phyloP scores from a whole-genome alignment of 805 yeast genomes.

The Saturnispora sanitii region DNA sequence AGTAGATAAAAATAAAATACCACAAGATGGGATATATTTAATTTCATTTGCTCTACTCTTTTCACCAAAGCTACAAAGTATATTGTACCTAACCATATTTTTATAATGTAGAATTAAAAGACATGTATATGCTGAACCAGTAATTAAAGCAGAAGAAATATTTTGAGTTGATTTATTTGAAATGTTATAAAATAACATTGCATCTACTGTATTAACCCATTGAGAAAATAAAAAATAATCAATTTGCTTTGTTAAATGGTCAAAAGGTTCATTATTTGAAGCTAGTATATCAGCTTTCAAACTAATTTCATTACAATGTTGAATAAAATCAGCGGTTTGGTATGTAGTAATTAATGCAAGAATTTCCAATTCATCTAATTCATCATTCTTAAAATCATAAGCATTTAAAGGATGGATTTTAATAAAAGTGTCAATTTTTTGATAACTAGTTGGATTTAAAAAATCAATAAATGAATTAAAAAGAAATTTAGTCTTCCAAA shows the following conservation, averaged over 20 bases:
- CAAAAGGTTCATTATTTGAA: slow-evolving; percentile 7
- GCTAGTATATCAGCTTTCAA: slow-evolving; percentile 8
- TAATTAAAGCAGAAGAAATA: slow-evolving; percentile 46
- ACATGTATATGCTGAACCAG: slow-evolving; percentile 59
- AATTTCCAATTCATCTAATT: slow-evolving; percentile 1
- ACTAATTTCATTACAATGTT: slow-evolving; percentile 3
- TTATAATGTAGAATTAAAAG: slow-evolving; percentile 59
- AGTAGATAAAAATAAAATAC: slow-evolving; percentile 14
- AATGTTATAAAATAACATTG: slow-evolving; percentile 49
- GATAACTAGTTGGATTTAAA: slow-evolving; percentile 54
- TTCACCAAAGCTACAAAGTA: neutral
- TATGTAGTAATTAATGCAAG: neutral
- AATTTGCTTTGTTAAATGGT: slow-evolving; percentile 35
- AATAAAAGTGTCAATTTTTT: slow-evolving; percentile 37
- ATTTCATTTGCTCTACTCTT: neutral
- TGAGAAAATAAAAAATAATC: slow-evolving; percentile 67
- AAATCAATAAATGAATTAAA: slow-evolving; percentile 50
- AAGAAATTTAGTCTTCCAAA: slow-evolving; percentile 17
- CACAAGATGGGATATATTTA: slow-evolving; percentile 22
- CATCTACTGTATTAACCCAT: slow-evolving; percentile 62
- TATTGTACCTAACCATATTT: slow-evolving; percentile 36
- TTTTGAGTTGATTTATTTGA: slow-evolving; percentile 30
- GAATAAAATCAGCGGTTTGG: neutral
- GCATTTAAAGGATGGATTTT: slow-evolving; percentile 3
- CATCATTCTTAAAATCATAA: slow-evolving; percentile 9